Base-by-base conservation (phyloP, 495 filamentous ascomycete genomes). In the Penicillium mononematosum region DNA sequence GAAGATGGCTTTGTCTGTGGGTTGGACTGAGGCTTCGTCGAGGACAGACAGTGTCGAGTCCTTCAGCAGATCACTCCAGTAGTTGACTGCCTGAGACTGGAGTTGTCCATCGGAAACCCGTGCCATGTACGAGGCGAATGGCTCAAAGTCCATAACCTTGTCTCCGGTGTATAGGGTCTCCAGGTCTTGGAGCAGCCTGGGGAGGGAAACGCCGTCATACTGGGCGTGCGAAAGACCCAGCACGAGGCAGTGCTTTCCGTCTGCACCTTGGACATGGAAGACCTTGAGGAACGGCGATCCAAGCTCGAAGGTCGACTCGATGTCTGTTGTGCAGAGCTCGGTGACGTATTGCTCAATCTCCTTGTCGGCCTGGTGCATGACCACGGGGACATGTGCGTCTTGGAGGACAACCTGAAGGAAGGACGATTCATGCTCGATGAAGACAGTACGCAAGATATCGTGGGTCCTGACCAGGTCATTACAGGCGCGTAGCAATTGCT, bases 121-220 rank as follows among this genome's bases (percentile, higher is more conserved):
- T 2, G 68, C 65, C 19, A 84, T 62, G 62, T 84, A 87, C 6
- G 72, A 60, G 0, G 82, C 79, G 62, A 85, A 87, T 6, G 82
- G 80, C 27, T 68, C 62, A n/a, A 70, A 64, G 17, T 62, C 49
- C 0, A 66, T 45, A 6, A 78, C 56, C 0, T 52, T 50, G 4
- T 63, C 46, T 25, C 75, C 74, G 2, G 57, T 51, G 68, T 83
- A 85, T 2, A 76, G 58, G 0, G 64, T 67, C 31, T 77, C 68
- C 8, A 82, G 67, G 12, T 85, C 78, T 16, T 71, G 59, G 8
- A 87, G 75, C 0, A 88, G 68, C 8, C 69, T 70, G 3, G 85
- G 83, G 1, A 89, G 78, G 44, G 79, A 88, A 3, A 87, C 75
- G 27, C 83, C 86, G 55, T 89, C 86, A 62, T 89, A 89, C 47